These are phyloP conservation scores for Pyrenula aspistea DNA, from an alignment of 495 filamentous ascomycete genomes.

Conservation along the genomic window DNA sequence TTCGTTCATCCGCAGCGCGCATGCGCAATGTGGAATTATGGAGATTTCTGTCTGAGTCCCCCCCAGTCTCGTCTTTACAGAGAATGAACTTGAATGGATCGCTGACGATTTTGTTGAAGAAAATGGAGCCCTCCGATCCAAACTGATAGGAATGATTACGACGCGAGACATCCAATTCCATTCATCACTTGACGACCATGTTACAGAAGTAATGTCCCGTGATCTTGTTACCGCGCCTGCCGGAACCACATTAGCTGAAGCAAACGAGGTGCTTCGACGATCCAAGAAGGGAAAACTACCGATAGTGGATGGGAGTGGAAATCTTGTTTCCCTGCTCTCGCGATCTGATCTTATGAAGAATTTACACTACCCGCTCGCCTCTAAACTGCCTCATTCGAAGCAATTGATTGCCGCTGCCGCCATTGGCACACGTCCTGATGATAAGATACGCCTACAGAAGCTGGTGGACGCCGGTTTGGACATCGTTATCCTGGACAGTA, in stretches of 20 bases:
- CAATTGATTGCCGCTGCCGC: conserved; percentile 93
- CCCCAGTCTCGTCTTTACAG: conserved; percentile 8
- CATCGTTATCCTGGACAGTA: conserved; percentile 88
- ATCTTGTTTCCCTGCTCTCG: conserved; percentile 89
- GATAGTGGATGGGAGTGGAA: conserved; percentile 76
- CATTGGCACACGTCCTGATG: conserved; percentile 86
- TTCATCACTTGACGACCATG: conserved; percentile 49
- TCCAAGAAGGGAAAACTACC: conserved; percentile 99
- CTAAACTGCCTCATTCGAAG: conserved; percentile 94
- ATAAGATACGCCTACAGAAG: conserved; percentile 74
- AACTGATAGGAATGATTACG: conserved; percentile 92
- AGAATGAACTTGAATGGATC: conserved; percentile 12
- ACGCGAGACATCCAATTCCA: conserved; percentile 98
- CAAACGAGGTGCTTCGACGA: conserved; percentile 82
- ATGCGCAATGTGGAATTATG: conserved; percentile 70
- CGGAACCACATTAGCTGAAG: conserved; percentile 76
- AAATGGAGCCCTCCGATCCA: conserved; percentile 82
- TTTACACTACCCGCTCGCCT: conserved; percentile 89
- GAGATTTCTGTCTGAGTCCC: conserved; percentile 31
- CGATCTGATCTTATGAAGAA: conserved; percentile 99
- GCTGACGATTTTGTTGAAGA: conserved; percentile 40
- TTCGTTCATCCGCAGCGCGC: conserved; percentile 98
- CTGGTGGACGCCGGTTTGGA: conserved; percentile 92
- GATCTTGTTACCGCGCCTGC: conserved; percentile 83
- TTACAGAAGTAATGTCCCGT: conserved; percentile 87